Percentiles rank a stretch among this genome's conserved stretches.
phyloP scores from a whole-genome alignment of 257 asterid genomes.

The Nicotiana tomentosiformis region DNA sequence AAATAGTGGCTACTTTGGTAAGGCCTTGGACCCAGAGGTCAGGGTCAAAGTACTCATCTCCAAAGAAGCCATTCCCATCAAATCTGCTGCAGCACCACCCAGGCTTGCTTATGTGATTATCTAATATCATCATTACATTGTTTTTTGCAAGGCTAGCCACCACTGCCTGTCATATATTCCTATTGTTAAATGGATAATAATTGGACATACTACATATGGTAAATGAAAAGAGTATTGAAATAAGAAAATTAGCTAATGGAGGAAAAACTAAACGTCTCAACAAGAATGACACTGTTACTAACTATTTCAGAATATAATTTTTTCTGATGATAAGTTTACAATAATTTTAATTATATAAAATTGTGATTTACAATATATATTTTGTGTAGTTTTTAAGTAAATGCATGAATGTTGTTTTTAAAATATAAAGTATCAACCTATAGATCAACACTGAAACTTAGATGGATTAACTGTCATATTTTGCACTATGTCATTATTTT shows the following conservation, averaged over 20 bases:
- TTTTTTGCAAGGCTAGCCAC: constrained; percentile 68
- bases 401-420: neutral
- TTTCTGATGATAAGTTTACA: neutral
- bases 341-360: neutral
- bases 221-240: neutral
- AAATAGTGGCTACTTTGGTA: constrained; percentile 61
- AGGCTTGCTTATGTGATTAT: constrained; percentile 89
- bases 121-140: constrained; percentile 76
- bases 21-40: constrained; percentile 75
- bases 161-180: constrained; percentile 53
- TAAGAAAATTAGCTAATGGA: neutral
- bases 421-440: neutral
- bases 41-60: constrained; percentile 71
- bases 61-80: constrained; percentile 92
- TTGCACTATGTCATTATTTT: neutral
- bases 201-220: neutral
- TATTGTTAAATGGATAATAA: neutral
- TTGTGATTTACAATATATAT: neutral
- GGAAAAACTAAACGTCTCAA: neutral
- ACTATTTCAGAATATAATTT: neutral
- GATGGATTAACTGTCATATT: neutral
- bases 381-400: neutral
- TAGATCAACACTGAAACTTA: neutral
- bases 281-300: neutral
- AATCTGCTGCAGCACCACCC: constrained; percentile 89